Conservation (phyloP, 2,329 filamentous ascomycete genomes). For the Penicillium sp. region DNA sequence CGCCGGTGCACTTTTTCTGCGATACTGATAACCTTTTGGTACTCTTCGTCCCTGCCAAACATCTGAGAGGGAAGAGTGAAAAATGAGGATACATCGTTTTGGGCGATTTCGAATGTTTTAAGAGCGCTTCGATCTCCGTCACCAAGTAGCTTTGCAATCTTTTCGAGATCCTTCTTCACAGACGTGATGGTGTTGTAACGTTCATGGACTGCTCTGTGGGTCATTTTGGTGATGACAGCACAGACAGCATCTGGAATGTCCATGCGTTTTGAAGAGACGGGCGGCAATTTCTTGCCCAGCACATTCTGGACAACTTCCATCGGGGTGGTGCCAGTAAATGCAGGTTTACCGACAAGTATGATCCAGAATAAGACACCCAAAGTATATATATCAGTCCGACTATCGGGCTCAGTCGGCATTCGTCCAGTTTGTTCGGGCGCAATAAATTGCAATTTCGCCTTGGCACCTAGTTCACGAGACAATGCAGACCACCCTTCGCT, state of each 20-base stretch:
- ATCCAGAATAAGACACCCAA: constrained; percentile 87
- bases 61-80: constrained; percentile 80
- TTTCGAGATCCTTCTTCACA: constrained; percentile 72
- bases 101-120: constrained; percentile 69
- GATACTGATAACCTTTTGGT: constrained; percentile 64
- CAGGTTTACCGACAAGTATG: constrained; percentile 71
- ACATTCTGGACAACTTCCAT: constrained; percentile 91
- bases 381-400: constrained; percentile 88
- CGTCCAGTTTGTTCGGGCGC: constrained; percentile 92
- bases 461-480: constrained; percentile 78
- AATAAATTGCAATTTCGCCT: constrained; percentile 86
- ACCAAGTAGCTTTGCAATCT: constrained; percentile 68
- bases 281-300: constrained; percentile 71
- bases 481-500: constrained; percentile 82
- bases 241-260: constrained; percentile 82
- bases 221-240: constrained; percentile 85
- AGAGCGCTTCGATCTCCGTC: constrained; percentile 70
- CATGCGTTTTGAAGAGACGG: constrained; percentile 69
- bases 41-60: constrained; percentile 74
- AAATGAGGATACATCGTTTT: constrained; percentile 86
- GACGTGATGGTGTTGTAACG: constrained; percentile 87
- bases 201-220: constrained; percentile 79
- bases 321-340: constrained; percentile 74
- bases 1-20: constrained; percentile 72
- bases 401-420: constrained; percentile 87